phyloP scores from a whole-genome alignment of 306 rosid genomes.

The Lupinus albus region DNA sequence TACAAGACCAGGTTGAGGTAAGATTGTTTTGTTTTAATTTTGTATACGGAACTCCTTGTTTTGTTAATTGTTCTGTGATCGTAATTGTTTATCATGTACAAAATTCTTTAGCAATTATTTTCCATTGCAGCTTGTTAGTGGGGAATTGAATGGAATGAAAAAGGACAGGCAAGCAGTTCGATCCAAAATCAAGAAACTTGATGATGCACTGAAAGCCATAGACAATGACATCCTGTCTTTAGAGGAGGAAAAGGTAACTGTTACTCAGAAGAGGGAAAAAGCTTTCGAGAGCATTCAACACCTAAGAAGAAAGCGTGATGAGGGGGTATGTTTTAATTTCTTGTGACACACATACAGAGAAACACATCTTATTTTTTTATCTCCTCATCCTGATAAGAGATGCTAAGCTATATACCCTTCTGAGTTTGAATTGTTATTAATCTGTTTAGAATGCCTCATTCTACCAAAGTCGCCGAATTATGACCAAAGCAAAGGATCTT shows the following conservation, averaged over 20 bases:
- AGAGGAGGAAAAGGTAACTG: constrained; percentile 60
- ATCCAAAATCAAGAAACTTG: constrained; percentile 80
- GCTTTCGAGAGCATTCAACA: constrained; percentile 64
- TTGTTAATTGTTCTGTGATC: background rate
- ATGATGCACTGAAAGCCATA: constrained; percentile 58
- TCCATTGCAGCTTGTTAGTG: constrained; percentile 63
- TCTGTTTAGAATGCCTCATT: constrained; percentile 62
- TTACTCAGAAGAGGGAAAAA: constrained; percentile 71
- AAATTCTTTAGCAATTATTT: constrained; percentile 31
- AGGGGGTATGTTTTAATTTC: constrained; percentile 56
- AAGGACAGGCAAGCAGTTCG: constrained; percentile 74
- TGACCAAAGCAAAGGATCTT: constrained; percentile 66
- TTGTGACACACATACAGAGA: background rate
- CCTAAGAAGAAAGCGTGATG: constrained; percentile 70
- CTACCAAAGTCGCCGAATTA: constrained; percentile 63
- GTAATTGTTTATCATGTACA: background rate
- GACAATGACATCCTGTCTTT: constrained; percentile 64
- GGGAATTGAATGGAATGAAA: constrained; percentile 72
- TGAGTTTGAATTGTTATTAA: constrained; percentile 7
- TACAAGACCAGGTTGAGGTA: constrained; percentile 83
- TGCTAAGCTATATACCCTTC: background rate
- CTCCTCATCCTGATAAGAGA: constrained; percentile 1
- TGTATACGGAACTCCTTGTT: constrained; percentile 27
- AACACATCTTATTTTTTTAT: background rate
- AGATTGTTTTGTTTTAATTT: constrained; percentile 39